Evolutionary conservation across 805 yeast species (phyloP), one percentile per base, ranked within the genome.

Genomic region (Myxozyma monticola): DNA sequence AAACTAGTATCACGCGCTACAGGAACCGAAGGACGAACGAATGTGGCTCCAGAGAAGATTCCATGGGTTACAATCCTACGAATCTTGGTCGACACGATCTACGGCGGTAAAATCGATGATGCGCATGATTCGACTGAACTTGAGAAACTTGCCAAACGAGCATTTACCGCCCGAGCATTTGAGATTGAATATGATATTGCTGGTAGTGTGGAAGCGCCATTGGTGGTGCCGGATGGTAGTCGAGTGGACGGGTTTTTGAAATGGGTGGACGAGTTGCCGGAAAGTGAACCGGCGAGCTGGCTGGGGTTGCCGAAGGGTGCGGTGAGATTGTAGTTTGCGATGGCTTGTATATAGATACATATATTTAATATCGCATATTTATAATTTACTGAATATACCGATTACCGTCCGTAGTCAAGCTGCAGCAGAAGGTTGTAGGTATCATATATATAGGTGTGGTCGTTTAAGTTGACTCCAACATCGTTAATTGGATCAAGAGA

Each of bases 201-300:
- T 4, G 46, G 46, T 3, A 14, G 31, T 5, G 38, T 54, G 7
- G 48, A 24, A 3, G 58, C 42, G 8, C 38, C 57, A 6, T 56
- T 79, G 24, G 21, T n/a, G 1, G 63, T 74, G 6, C 89, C 90
- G 0, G 82, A 79, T 22, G 76, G 76, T 0, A 63, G 70, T 21
- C 57, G 63, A 0, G 31, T 60, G 0, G 68, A 63, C 0, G 71
- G 63, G 9, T 75, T 74, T 54, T 33, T 44, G 1, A 50, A 56
- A 2, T 85, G 90, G 89, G 72, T 83, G 18, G 56, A 65, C 0
- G 36, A 57, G 0, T 66, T 85, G 37, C 89, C 89, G 0, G 76
- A 71, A n/a, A 52, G 67, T 3, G 73, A 75, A 37, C 78, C 83
- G 1, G 68, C 80, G 37, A 60, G 67, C 1, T 82, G 85, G 85